These are phyloP conservation scores for Phlebiopsis flavidoalba DNA, from an alignment of 768 basidiomycete species.

Conservation along the genomic window DNA sequence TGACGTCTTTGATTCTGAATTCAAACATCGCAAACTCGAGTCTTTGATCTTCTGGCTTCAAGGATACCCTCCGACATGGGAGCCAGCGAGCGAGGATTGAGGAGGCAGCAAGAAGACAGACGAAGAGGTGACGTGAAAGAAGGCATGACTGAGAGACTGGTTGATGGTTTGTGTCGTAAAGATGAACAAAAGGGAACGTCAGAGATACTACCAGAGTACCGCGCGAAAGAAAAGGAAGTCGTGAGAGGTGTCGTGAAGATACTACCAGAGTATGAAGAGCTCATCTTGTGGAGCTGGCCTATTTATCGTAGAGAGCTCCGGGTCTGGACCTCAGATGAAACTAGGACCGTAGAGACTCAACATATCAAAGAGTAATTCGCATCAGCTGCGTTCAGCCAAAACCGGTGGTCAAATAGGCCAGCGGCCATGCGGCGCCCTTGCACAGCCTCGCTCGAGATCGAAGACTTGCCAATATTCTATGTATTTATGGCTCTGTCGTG, in stretches of 20 bases:
- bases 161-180: neutral
- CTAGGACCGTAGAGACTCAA: neutral
- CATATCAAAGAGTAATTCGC: neutral
- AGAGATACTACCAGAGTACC: slow-evolving; percentile 1
- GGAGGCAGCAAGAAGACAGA: neutral
- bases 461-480: neutral
- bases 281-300: neutral
- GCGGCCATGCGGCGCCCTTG: neutral
- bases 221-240: neutral
- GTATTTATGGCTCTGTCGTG: neutral
- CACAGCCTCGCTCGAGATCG: neutral
- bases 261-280: neutral
- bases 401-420: neutral
- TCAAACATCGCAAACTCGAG: neutral
- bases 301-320: neutral
- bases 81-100: neutral
- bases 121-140: neutral
- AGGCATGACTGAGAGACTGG: neutral
- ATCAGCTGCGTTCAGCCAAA: neutral
- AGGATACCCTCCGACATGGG: neutral
- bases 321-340: neutral
- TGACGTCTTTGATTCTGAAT: neutral
- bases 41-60: neutral
- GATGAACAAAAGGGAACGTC: no score
- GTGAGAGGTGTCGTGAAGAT: neutral